phyloP scores from a whole-genome alignment of 805 yeast genomes.

The Kuraishia borneana region DNA sequence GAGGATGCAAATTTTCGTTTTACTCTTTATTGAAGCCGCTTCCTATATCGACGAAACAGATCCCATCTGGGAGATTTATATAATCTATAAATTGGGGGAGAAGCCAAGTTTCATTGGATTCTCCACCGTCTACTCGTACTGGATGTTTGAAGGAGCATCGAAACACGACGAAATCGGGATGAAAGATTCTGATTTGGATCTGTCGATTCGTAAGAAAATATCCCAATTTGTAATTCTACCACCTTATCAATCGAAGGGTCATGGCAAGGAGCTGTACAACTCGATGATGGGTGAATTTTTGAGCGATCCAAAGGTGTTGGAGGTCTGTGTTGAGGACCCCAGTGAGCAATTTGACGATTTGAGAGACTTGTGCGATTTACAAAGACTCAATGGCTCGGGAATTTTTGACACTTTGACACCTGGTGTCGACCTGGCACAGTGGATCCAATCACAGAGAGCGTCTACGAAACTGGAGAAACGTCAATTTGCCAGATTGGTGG shows the following conservation, averaged over 20 bases:
- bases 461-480: constrained; percentile 57
- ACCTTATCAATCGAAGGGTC: constrained; percentile 61
- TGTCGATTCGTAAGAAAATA: constrained; percentile 53
- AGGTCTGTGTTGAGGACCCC: constrained; percentile 90
- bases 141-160: constrained; percentile 52
- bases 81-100: constrained; percentile 29
- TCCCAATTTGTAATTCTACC: constrained; percentile 85
- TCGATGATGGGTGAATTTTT: constrained; percentile 45
- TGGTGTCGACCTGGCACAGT: constrained; percentile 16
- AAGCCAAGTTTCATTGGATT: constrained; percentile 58
- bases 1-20: constrained; percentile 67
- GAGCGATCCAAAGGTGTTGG: constrained; percentile 38
- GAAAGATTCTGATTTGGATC: constrained; percentile 10
- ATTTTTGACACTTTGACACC: constrained; percentile 13
- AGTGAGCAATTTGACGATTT: constrained; percentile 86
- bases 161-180: constrained; percentile 32
- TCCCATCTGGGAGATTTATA: constrained; percentile 69
- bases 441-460: constrained; percentile 27
- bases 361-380: constrained; percentile 73
- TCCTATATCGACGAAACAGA: constrained; percentile 74
- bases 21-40: constrained; percentile 90
- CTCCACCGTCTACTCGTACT: constrained; percentile 74
- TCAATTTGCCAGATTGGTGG: constrained; percentile 69
- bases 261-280: constrained; percentile 61
- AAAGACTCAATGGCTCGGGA: constrained; percentile 26